Evolutionary conservation across 306 rosid species (phyloP).

Genomic region (Cicer chorassanicum): DNA sequence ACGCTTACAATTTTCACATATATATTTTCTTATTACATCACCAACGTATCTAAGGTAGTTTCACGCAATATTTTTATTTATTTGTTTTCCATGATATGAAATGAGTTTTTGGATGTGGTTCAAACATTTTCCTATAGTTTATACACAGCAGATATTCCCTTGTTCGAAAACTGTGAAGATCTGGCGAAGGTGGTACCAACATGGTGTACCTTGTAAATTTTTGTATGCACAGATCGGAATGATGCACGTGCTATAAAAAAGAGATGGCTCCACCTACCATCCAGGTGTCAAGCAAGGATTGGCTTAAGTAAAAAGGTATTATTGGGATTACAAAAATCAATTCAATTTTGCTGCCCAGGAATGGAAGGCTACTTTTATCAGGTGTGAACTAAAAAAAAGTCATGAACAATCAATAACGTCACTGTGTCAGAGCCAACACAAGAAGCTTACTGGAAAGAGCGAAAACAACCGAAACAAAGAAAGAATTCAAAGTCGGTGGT

Average conservation of each 20-base stretch:
- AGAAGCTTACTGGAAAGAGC: slow-evolving; percentile 57
- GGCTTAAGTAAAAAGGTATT: neutral
- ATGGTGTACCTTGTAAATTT: neutral
- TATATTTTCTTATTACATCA: no score
- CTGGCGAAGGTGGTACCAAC: neutral
- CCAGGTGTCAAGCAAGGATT: neutral
- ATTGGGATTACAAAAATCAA: neutral
- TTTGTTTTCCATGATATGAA: no score
- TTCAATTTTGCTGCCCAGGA: neutral
- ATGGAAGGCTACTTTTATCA: neutral
- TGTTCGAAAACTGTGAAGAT: neutral
- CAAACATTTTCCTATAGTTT: no score
- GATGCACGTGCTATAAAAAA: slow-evolving; percentile 24
- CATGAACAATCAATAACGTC: slow-evolving; percentile 41
- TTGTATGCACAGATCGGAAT: neutral
- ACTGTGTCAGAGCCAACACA: slow-evolving; percentile 30
- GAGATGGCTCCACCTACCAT: neutral
- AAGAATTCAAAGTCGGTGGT: neutral
- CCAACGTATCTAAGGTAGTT: no score
- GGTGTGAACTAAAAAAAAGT: neutral
- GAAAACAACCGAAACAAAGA: slow-evolving; percentile 23
- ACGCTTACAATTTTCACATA: no score
- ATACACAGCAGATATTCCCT: neutral
- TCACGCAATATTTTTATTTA: no score
- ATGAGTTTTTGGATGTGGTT: no score